phyloP scores from a whole-genome alignment of 192 early-diverging fungal genomes.

The Coemansia sp. region DNA sequence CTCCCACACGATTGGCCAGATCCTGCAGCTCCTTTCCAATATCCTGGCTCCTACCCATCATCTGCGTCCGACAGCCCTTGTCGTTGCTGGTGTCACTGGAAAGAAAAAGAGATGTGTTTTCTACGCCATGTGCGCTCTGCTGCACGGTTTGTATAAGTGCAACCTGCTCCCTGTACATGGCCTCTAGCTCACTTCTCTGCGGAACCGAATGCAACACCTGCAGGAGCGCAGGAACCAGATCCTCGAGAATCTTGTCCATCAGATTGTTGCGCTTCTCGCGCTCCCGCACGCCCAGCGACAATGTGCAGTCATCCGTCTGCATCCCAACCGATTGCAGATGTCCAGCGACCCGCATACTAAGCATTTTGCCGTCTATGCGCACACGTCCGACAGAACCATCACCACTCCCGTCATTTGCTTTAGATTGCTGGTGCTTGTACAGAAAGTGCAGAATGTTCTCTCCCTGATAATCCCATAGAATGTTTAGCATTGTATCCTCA shows the following conservation, averaged over 20 bases:
- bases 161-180: constrained; percentile 5
- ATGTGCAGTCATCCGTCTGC: constrained; percentile 15
- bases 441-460: constrained; percentile 33
- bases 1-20: background rate
- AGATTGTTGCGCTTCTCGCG: constrained; percentile 6
- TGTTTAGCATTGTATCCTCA: constrained; percentile 23
- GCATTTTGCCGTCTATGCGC: constrained; percentile 1
- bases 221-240: constrained; percentile 24
- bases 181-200: constrained; percentile 10
- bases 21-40: constrained; percentile 7
- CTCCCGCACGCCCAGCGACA: constrained; percentile 3
- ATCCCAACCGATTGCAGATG: background rate
- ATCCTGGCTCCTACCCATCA: background rate
- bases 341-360: background rate
- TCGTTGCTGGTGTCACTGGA: background rate
- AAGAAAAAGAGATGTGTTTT: background rate
- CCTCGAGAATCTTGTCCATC: constrained; percentile 23
- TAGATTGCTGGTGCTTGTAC: constrained; percentile 13
- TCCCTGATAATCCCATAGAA: constrained; percentile 39
- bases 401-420: background rate
- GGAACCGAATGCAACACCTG: constrained; percentile 14
- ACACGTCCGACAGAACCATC: background rate
- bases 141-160: constrained; percentile 4
- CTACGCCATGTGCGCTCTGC: background rate
- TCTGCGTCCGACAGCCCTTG: background rate